Evolutionary conservation across 352 stramenopile genomes (phyloP), one percentile per base, ranked within the genome.

Genomic region (Pythium diclinum): DNA sequence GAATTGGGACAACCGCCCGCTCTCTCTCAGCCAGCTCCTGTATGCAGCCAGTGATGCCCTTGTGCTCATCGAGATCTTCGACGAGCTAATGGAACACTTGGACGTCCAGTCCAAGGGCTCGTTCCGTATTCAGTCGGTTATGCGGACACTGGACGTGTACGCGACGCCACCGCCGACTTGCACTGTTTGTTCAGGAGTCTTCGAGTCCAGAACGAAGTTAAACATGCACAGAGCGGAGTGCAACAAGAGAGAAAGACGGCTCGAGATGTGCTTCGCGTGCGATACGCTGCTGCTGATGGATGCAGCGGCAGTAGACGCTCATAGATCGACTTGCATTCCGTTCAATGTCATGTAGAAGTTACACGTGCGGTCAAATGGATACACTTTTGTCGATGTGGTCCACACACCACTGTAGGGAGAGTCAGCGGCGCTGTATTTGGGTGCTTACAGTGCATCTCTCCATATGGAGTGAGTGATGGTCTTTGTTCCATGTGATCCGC

Each of bases 1-100:
- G 17, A 91, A 92, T 61, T 92, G 84, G 84, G 82, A 84, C 51
- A 69, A 80, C 3, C 78, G 84, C 17, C 84, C 84, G 19, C 72
- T 92, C 2, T 74, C 75, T 6, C 25, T 59, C 0, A 74, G 70
- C 25, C 84, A 92, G 51, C 65, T 92, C 1, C 77, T 87, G 55
- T 92, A 92, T 56, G 84, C 84, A n/a, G 84, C 84, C 0, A 76
- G 80, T 9, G 84, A 92, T 61, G 84, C 84, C 9, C 61, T 91
- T 3, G 81, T 91, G 32, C 60, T 92, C n/a, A 79, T 92, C 48
- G 81, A 90, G 42, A 56, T 92, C 21, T 87, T 84, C 62, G 82
- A 91, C 48, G 80, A 81, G 44, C 47, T 91, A 5, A 52, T 80
- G 48, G 38, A 61, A 38, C 75, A 71, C n/a, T 76, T 89, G 14